Base-by-base conservation (phyloP, 208 protist species). In the Crithidia mellificae region DNA sequence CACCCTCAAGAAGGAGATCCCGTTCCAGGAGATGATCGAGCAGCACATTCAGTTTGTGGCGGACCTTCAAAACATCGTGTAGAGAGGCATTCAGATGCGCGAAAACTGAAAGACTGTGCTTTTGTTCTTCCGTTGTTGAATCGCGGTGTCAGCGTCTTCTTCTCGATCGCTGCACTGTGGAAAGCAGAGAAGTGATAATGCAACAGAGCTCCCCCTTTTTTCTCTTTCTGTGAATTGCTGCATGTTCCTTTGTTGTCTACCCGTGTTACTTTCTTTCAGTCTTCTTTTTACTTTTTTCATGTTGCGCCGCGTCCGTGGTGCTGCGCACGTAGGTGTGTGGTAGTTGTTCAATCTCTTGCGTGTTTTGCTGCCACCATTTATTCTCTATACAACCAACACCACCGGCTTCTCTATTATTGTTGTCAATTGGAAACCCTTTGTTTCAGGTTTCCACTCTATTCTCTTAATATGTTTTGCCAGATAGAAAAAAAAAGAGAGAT, bases 31-130 rank as follows among this genome's bases (percentile, higher is more conserved):
- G 39, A 88, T 94, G 78, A 85, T 96, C n/a, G 67, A 78, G 61
- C 63, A 94, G 44, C 77, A 91, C 65, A 84, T 96, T 46, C 57
- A 83, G 15, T 91, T 93, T 65, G 85, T 84, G 7, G 85, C 81
- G 5, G 89, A 92, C 44, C 54, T 94, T 30, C 88, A 94, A 72
- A 89, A 88, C 30, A 90, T 96, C 75, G 86, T 96, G n/a, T 94
- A 85, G 19, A 24, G 19, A 17, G 52, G 7, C n/a, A n/a, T n/a
- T n/a, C n/a, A n/a, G n/a, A n/a, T n/a, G n/a, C n/a, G n/a, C n/a
- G n/a, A n/a, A n/a, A n/a, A n/a, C n/a, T n/a, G n/a, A n/a, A n/a
- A n/a, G n/a, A n/a, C n/a, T n/a, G n/a, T n/a, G n/a, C n/a, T n/a
- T n/a, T n/a, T n/a, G n/a, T n/a, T n/a, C n/a, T n/a, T n/a, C n/a